Conservation (phyloP, 1,284 basidiomycete species). For the Salmacisia buchloeana region DNA sequence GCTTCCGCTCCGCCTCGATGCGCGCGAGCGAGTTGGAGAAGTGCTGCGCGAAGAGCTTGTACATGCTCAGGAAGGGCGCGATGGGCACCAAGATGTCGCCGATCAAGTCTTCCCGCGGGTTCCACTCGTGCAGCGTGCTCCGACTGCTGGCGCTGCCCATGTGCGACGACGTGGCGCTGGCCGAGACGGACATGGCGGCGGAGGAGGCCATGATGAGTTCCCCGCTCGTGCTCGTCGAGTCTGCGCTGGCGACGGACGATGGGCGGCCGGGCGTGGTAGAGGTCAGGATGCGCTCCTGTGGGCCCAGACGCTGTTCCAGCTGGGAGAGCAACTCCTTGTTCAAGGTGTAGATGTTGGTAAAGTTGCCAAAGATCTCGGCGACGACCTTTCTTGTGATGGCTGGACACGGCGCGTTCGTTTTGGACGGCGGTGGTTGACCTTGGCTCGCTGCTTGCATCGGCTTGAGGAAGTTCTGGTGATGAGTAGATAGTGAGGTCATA, state of each 20-base stretch:
- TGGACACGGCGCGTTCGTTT: slow-evolving; percentile 55
- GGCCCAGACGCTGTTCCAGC: slow-evolving; percentile 52
- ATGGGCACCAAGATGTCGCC: slow-evolving; percentile 47
- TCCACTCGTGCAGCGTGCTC: slow-evolving; percentile 23
- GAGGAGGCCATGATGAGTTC: slow-evolving; percentile 55
- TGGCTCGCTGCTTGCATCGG: slow-evolving; percentile 5
- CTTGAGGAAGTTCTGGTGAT: slow-evolving; percentile 2
- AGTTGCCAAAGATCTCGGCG: slow-evolving; percentile 76
- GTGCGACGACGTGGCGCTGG: slow-evolving; percentile 27
- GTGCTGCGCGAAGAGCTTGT: slow-evolving; percentile 49
- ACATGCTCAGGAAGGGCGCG: slow-evolving; percentile 50
- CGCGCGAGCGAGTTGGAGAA: slow-evolving; percentile 43
- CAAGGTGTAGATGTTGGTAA: slow-evolving; percentile 83
- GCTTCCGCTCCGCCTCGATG: slow-evolving; percentile 40
- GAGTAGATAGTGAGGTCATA: not conserved
- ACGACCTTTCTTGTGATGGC: slow-evolving; percentile 66
- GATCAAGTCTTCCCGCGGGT: slow-evolving; percentile 30
- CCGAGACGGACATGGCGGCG: slow-evolving; percentile 68
- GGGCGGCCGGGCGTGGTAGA: not conserved
- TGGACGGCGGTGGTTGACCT: not conserved
- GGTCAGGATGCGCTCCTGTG: not conserved
- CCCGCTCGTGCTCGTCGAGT: not conserved
- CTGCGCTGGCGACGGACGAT: not conserved
- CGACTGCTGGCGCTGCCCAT: not conserved
- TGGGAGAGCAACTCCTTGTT: slow-evolving; percentile 70